These are phyloP conservation scores for Trichoderma breve DNA, from an alignment of 2,329 filamentous ascomycete species.

Conservation along the genomic window DNA sequence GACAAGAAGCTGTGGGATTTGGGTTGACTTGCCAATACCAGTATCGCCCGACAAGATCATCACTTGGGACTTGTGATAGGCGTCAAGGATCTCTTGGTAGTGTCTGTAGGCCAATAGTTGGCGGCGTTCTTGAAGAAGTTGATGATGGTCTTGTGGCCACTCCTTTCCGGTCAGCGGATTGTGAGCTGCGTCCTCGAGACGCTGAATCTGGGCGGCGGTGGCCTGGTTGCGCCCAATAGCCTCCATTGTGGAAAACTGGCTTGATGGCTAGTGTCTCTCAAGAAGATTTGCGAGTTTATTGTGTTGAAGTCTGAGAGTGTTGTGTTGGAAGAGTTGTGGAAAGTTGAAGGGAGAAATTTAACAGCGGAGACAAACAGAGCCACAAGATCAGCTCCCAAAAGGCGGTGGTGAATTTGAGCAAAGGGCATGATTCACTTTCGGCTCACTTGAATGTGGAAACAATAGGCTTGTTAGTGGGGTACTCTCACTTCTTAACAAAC, in stretches of 20 bases:
- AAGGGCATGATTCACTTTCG: not conserved
- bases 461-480: not conserved
- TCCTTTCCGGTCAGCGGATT: not conserved
- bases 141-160: not conserved
- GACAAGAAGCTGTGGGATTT: slow-evolving; percentile 21
- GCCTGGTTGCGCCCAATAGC: not conserved
- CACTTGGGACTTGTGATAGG: slow-evolving; percentile 21
- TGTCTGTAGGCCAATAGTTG: not conserved
- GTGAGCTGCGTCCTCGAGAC: not conserved
- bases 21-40: slow-evolving; percentile 24
- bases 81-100: not conserved
- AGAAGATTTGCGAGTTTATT: not conserved
- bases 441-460: not conserved
- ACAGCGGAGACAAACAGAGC: no score
- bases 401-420: not conserved
- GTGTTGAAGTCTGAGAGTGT: not conserved
- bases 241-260: not conserved
- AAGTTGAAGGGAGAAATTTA: no score
- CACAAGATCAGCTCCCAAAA: not conserved
- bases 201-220: not conserved
- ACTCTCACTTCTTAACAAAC: no score
- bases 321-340: no score
- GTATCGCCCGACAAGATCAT: slow-evolving; percentile 23
- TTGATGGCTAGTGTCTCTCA: not conserved
- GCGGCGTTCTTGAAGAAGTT: not conserved